Evolutionary conservation across 345 rosid genomes (phyloP).

Genomic region (Excoecaria agallocha): DNA sequence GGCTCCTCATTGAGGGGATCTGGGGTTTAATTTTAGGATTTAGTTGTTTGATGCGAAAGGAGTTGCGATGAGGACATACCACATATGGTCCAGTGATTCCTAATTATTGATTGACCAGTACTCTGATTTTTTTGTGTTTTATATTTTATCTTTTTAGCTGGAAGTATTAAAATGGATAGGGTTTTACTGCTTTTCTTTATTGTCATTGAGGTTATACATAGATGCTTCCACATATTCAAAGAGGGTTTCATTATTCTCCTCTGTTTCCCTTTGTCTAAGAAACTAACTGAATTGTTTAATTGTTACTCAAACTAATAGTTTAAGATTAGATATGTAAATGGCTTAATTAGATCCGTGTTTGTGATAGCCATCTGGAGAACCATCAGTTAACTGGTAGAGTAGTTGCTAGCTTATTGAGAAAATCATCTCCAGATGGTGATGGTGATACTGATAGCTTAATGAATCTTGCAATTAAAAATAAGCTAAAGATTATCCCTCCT

Average conservation of each 20-base stretch:
- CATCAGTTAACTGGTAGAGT: too few species aligned
- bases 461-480: slow-evolving; percentile 64
- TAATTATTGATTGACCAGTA: not conserved
- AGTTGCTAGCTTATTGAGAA: slow-evolving; percentile 32
- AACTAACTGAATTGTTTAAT: too few species aligned
- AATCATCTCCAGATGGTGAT: slow-evolving; percentile 25
- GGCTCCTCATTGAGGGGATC: not conserved
- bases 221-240: too few species aligned
- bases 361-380: too few species aligned
- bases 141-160: not conserved
- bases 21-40: not conserved
- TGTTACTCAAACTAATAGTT: too few species aligned
- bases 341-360: too few species aligned
- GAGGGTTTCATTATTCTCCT: too few species aligned
- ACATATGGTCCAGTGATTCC: not conserved
- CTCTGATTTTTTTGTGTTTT: not conserved
- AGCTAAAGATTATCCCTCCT: slow-evolving; percentile 74
- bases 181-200: too few species aligned
- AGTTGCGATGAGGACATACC: not conserved
- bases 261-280: too few species aligned
- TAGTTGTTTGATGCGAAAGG: not conserved
- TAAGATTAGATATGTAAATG: too few species aligned
- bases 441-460: slow-evolving; percentile 46
- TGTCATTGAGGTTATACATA: too few species aligned
- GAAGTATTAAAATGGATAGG: too few species aligned